A percentile compares a stretch with the other conserved stretches of the same genome.
phyloP scores from a whole-genome alignment of 106 monocot genomes.

The Amphibolis antarctica region DNA sequence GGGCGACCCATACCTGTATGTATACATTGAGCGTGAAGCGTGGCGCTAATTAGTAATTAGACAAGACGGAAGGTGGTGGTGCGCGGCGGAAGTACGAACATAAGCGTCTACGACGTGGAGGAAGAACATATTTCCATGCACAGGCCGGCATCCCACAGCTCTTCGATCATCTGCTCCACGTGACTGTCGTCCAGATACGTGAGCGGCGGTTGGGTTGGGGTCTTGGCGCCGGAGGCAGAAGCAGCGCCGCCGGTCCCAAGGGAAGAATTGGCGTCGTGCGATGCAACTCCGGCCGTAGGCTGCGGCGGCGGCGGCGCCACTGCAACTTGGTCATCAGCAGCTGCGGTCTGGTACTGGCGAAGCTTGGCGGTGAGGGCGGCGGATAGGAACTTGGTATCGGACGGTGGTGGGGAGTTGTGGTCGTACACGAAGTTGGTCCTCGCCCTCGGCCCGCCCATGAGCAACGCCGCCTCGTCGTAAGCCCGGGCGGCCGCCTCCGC shows the following conservation, averaged over 20 bases:
- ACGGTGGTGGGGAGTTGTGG: constrained; percentile 4
- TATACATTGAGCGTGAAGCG: too few relatives aligned
- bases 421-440: constrained; percentile 54
- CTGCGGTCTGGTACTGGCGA: constrained; percentile 34
- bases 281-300: neutral
- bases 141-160: constrained; percentile 45
- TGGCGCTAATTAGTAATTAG: too few relatives aligned
- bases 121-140: constrained; percentile 24
- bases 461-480: constrained; percentile 72
- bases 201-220: neutral
- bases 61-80: too few relatives aligned
- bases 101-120: too few relatives aligned
- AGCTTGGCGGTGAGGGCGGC: constrained; percentile 56
- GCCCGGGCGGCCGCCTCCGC: constrained; percentile 77
- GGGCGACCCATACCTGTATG: too few relatives aligned
- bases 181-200: constrained; percentile 37
- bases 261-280: neutral
- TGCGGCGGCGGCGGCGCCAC: too few relatives aligned
- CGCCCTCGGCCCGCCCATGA: constrained; percentile 54
- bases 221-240: neutral
- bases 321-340: constrained; percentile 18
- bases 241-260: neutral
- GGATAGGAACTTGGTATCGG: constrained; percentile 33
- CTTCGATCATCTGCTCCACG: constrained; percentile 84
- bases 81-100: too few relatives aligned